Conservation (phyloP, 257 asterid genomes). For the Solanum chaucha region DNA sequence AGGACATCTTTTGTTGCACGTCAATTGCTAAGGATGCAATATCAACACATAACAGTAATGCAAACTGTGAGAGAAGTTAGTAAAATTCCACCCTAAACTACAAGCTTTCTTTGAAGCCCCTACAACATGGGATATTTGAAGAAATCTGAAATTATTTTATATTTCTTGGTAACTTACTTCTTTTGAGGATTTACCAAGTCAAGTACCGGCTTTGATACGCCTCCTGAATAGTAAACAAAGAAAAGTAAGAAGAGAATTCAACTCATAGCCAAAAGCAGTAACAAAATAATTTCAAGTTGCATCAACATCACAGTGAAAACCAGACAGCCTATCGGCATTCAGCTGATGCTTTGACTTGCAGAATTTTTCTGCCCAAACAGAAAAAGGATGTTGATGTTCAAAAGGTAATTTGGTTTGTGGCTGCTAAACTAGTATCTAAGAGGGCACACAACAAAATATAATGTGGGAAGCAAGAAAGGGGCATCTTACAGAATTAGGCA, state of each 20-base stretch:
- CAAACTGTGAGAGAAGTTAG: background rate
- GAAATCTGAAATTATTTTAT: background rate
- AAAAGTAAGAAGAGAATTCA: background rate
- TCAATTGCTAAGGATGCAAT: background rate
- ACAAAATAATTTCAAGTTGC: background rate
- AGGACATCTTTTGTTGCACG: background rate
- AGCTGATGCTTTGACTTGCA: background rate
- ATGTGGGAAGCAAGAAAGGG: background rate
- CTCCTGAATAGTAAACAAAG: slow-evolving; percentile 37
- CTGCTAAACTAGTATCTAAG: background rate
- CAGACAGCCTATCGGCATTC: background rate
- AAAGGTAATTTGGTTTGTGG: background rate
- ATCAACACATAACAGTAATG: background rate
- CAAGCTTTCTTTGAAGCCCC: background rate
- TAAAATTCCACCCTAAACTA: background rate
- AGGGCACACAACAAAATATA: background rate
- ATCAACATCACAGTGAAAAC: background rate
- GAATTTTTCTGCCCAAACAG: background rate
- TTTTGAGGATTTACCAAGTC: slow-evolving; percentile 96
- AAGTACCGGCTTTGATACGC: slow-evolving; percentile 51
- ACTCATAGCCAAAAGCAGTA: background rate
- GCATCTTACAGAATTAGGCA: background rate
- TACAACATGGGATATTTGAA: background rate
- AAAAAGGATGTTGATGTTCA: background rate
- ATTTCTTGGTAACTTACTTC: slow-evolving; percentile 52